Conservation (phyloP, 2,329 filamentous ascomycete genomes). For the Fusarium protoensiforme region DNA sequence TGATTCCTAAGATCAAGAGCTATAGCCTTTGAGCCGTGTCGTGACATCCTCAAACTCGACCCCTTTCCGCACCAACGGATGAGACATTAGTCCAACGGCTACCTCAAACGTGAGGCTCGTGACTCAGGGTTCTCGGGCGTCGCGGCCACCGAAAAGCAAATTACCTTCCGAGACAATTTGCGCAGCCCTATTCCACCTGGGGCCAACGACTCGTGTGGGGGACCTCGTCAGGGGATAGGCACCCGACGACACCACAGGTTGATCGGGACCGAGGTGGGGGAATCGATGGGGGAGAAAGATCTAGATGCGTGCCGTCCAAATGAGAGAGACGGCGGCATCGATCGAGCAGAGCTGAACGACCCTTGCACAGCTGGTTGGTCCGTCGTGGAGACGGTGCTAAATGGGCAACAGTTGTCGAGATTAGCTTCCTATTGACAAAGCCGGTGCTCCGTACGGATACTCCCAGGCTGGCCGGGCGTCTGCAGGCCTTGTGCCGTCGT, state of each 20-base stretch:
- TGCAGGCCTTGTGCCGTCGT: background rate
- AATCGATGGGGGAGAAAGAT: background rate
- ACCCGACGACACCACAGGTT: background rate
- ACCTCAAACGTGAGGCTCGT: background rate
- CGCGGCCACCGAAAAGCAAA: conserved; percentile 19
- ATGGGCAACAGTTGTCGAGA: background rate
- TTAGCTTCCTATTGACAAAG: background rate
- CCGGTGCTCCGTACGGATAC: background rate
- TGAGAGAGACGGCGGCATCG: background rate
- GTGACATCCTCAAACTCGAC: background rate
- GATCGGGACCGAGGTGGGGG: background rate
- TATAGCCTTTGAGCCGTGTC: too few species aligned
- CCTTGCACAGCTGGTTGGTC: conserved; percentile 1
- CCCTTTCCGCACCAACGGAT: background rate
- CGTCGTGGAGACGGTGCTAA: background rate
- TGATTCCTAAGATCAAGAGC: too few species aligned
- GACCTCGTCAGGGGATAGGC: background rate
- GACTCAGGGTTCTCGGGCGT: background rate
- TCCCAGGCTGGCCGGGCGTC: background rate
- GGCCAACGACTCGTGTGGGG: conserved; percentile 5
- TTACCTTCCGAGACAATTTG: conserved; percentile 28
- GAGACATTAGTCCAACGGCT: background rate
- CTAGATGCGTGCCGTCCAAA: conserved; percentile 3
- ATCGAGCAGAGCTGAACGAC: background rate
- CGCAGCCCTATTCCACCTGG: conserved; percentile 5